A percentile compares a stretch with the other conserved stretches of the same genome.
These are phyloP conservation scores for Trichoderma sp. DNA, from an alignment of 2,329 filamentous ascomycete species.

Conservation along the genomic window DNA sequence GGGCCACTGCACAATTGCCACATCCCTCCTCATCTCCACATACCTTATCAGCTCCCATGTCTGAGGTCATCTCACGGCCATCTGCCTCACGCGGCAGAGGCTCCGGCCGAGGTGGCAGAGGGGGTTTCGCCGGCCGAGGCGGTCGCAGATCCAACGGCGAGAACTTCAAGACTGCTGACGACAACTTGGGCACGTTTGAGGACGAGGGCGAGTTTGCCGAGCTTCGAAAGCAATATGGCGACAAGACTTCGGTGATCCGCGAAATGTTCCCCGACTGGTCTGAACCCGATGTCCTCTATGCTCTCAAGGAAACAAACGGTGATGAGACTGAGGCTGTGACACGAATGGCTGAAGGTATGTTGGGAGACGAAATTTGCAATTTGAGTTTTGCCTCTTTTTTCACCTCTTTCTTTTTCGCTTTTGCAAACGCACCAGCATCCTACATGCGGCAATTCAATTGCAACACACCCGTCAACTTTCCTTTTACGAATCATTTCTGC, in stretches of 20 bases:
- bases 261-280: constrained; percentile 97
- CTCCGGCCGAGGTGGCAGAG: constrained; percentile 82
- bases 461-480: constrained; percentile 3
- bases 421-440: constrained; percentile 27
- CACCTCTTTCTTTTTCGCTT: not conserved
- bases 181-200: constrained; percentile 62
- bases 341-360: constrained; percentile 74
- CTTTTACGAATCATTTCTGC: not conserved
- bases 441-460: constrained; percentile 27
- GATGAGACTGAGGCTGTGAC: constrained; percentile 74
- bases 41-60: constrained; percentile 67
- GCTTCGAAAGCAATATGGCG: constrained; percentile 85
- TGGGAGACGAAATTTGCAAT: not conserved
- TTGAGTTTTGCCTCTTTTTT: not conserved
- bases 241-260: constrained; percentile 78
- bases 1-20: constrained; percentile 33
- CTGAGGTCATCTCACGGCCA: constrained; percentile 87
- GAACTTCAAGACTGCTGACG: constrained; percentile 59
- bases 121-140: constrained; percentile 71
- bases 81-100: constrained; percentile 86
- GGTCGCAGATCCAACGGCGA: constrained; percentile 78
- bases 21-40: constrained; percentile 36
- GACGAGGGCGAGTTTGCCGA: constrained; percentile 90
- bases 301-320: constrained; percentile 83
- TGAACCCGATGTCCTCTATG: constrained; percentile 90